phyloP scores from a whole-genome alignment of 2,329 filamentous ascomycete species.

The Massarina eburnea region DNA sequence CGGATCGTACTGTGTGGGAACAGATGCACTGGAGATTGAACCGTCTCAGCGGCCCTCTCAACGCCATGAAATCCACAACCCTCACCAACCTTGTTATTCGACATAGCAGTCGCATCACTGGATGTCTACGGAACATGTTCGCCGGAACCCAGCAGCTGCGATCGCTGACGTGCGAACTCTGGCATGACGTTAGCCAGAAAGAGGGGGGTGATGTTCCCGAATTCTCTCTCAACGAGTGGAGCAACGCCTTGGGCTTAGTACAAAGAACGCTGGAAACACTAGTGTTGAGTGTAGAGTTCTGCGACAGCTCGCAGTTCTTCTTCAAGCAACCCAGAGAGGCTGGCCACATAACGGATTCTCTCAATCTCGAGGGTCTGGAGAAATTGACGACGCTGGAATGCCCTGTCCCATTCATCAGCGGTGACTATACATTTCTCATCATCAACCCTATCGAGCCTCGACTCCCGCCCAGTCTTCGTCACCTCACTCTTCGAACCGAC shows the following conservation, averaged over 20 bases:
- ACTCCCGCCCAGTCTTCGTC: slow-evolving; percentile 25
- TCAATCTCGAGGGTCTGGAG: slow-evolving; percentile 23
- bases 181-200: background rate
- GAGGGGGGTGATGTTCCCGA: background rate
- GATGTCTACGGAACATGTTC: slow-evolving; percentile 11
- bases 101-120: slow-evolving; percentile 12
- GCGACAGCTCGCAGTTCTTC: slow-evolving; percentile 14
- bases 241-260: slow-evolving; percentile 10
- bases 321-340: slow-evolving; percentile 25
- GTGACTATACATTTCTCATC: slow-evolving; percentile 25
- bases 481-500: slow-evolving; percentile 26
- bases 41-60: background rate
- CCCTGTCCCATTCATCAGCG: slow-evolving; percentile 27
- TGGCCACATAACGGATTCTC: slow-evolving; percentile 17
- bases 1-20: background rate
- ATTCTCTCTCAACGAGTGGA: slow-evolving; percentile 22
- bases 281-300: slow-evolving; percentile 25
- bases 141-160: slow-evolving; percentile 18
- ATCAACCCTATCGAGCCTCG: slow-evolving; percentile 19
- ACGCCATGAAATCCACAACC: slow-evolving; percentile 3
- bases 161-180: slow-evolving; percentile 27
- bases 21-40: background rate
- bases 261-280: slow-evolving; percentile 18
- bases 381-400: slow-evolving; percentile 28
- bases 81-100: slow-evolving; percentile 25